Percentiles rank a stretch among this genome's conserved stretches.
phyloP scores from a whole-genome alignment of 2,329 filamentous ascomycete species.

The Drechmeria coniospora region DNA sequence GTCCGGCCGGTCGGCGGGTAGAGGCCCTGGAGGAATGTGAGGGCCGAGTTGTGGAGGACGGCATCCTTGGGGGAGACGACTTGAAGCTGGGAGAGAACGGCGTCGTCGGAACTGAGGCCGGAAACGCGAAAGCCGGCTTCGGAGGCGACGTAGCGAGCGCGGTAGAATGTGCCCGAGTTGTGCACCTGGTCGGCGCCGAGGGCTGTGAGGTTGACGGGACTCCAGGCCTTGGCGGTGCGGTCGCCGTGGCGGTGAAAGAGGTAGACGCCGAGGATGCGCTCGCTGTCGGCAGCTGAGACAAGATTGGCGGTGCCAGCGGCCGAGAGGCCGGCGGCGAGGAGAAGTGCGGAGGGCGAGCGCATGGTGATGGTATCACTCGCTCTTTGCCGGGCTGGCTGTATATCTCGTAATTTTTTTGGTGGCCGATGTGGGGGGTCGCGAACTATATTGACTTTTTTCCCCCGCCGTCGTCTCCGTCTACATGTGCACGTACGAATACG shows the following conservation, averaged over 20 bases:
- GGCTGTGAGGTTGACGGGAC: constrained; percentile 58
- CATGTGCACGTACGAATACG: too few relatives aligned
- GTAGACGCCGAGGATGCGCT: constrained; percentile 68
- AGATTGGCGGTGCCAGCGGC: constrained; percentile 23
- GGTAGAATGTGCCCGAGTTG: constrained; percentile 59
- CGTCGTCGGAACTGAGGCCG: constrained; percentile 49
- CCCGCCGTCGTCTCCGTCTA: too few relatives aligned
- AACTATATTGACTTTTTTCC: too few relatives aligned
- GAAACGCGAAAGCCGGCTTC: constrained; percentile 43
- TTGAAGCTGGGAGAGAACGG: constrained; percentile 53
- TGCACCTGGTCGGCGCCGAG: constrained; percentile 67
- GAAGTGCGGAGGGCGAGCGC: constrained; percentile 23
- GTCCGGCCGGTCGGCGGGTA: constrained; percentile 58
- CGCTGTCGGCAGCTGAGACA: constrained; percentile 20
- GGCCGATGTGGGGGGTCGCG: too few relatives aligned
- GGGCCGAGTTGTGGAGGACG: constrained; percentile 67
- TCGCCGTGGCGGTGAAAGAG: constrained; percentile 87
- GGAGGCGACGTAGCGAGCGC: constrained; percentile 54
- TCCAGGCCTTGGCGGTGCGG: constrained; percentile 61
- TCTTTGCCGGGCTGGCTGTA: too few relatives aligned
- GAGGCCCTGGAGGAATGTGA: constrained; percentile 68
- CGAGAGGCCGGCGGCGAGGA: constrained; percentile 14
- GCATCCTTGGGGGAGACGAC: constrained; percentile 58
- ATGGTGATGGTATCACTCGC: too few relatives aligned
- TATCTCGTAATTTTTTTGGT: too few relatives aligned